Evolutionary conservation across 139 green algal species (phyloP).

Genomic region (Spirogloea muscicola): DNA sequence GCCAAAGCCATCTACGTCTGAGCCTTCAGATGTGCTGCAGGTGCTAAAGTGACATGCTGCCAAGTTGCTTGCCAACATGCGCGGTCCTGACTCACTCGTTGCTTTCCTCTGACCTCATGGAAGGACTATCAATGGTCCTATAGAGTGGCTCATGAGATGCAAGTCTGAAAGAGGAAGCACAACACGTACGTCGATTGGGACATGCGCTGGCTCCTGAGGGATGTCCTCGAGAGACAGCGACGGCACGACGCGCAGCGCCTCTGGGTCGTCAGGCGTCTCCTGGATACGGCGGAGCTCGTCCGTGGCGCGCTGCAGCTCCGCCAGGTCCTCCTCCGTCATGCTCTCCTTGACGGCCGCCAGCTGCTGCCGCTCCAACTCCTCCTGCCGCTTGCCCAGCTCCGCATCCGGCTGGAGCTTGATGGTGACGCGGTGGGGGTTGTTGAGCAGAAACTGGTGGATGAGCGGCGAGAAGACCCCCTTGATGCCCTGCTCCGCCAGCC

Average conservation of each 20-base stretch:
- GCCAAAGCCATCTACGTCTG: too few relatives aligned
- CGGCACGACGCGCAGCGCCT: conserved; percentile 72
- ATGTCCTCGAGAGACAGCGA: conserved; percentile 82
- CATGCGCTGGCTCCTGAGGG: conserved; percentile 66
- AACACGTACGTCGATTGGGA: conserved; percentile 76
- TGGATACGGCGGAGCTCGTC: conserved; percentile 81
- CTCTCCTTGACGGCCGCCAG: conserved; percentile 52
- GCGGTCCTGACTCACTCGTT: too few relatives aligned
- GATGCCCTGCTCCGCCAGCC: conserved; percentile 61
- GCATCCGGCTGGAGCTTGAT: conserved; percentile 66
- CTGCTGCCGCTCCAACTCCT: conserved; percentile 66
- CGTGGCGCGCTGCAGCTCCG: conserved; percentile 64
- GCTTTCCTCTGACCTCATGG: too few relatives aligned
- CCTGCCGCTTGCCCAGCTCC: conserved; percentile 52
- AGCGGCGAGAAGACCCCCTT: conserved; percentile 89
- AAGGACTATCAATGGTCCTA: too few relatives aligned
- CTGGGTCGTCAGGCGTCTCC: conserved; percentile 89
- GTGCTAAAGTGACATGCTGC: too few relatives aligned
- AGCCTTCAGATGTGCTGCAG: too few relatives aligned
- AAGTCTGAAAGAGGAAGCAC: too few relatives aligned
- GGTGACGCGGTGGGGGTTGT: conserved; percentile 84
- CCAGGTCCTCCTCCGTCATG: conserved; percentile 63
- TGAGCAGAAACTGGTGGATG: conserved; percentile 81
- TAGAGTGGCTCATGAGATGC: too few relatives aligned
- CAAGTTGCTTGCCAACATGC: too few relatives aligned